Conservation (phyloP, 257 asterid genomes). For the Solanum medicagineum region DNA sequence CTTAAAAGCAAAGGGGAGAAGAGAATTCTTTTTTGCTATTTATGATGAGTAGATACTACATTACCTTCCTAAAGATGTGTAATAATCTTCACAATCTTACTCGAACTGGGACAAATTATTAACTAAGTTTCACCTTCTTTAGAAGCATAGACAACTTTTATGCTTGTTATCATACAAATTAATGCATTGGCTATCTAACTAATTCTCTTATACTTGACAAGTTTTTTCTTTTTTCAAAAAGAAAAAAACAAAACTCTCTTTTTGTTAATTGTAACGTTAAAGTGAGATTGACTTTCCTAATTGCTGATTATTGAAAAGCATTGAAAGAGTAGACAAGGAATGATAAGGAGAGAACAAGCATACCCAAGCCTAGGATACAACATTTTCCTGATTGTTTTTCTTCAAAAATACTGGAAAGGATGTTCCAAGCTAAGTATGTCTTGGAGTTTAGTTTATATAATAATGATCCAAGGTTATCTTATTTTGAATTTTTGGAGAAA, state of each 20-base stretch:
- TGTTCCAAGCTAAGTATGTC: not conserved
- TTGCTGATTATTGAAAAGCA: not conserved
- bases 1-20: slow-evolving; percentile 59
- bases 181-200: not conserved
- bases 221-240: not conserved
- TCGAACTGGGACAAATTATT: slow-evolving; percentile 24
- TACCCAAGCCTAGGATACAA: not conserved
- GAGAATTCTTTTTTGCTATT: not conserved
- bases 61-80: slow-evolving; percentile 16
- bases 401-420: not conserved
- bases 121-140: not conserved
- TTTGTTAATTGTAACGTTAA: not conserved
- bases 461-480: too few species aligned
- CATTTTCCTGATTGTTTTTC: not conserved
- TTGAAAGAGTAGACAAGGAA: not conserved
- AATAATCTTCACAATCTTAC: slow-evolving; percentile 36
- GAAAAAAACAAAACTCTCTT: not conserved
- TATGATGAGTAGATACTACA: slow-evolving; percentile 13
- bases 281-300: not conserved
- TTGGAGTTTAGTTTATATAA: too few species aligned
- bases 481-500: too few species aligned
- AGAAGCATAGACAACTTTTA: not conserved
- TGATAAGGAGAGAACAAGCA: not conserved
- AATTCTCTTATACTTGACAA: not conserved
- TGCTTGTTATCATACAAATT: not conserved